Evolutionary conservation across 768 basidiomycete species (phyloP), one percentile per base, ranked within the genome.

Genomic region (Cystobasidium ongulense): DNA sequence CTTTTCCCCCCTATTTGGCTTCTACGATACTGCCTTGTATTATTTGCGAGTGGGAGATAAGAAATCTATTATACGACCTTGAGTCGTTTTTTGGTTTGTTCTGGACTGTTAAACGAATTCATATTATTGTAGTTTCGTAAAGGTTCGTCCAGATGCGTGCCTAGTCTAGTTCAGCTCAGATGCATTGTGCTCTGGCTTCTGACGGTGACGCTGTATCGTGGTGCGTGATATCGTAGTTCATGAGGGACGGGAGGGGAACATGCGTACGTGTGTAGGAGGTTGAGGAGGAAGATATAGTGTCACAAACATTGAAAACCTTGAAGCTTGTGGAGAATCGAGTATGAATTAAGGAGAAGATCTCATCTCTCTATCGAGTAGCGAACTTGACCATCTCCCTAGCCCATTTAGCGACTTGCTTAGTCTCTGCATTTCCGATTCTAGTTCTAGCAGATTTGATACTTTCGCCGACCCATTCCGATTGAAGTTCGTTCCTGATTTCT

Each of bases 391-490:
- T 92, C 86, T 96, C 92, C 66, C 90, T 87, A 23, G 93, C 92
- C 92, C 93, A 96, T 75, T 90, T 89, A 83, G 92, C 84, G 1
- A 90, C 91, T 85, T 88, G 90, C 86, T 89, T 92, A 41, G 89
- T 89, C 77, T 93, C 91, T 50, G 84, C 81, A 7, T 87, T 85
- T 83, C 89, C 87, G 27, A 90, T 75, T 62, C 81, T 87, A 53
- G 85, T 85, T 81, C 79, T 62, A 0, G 88, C 91, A 62, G 86
- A 84, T 75, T 90, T 86, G 77, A 94, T 82, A 76, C 91, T 87
- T 25, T 87, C 88, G 75, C 90, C 82, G 25, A 84, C 81, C 93
- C 94, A 96, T 39, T 88, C 88, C 46, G 86, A 82, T 54, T 92
- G 85, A 72, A 98, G 83, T 59, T 87, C 81, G 33, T 89, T 88